phyloP scores from a whole-genome alignment of 1,139 yeast species.

The Kurtzmaniella quercitrusa region DNA sequence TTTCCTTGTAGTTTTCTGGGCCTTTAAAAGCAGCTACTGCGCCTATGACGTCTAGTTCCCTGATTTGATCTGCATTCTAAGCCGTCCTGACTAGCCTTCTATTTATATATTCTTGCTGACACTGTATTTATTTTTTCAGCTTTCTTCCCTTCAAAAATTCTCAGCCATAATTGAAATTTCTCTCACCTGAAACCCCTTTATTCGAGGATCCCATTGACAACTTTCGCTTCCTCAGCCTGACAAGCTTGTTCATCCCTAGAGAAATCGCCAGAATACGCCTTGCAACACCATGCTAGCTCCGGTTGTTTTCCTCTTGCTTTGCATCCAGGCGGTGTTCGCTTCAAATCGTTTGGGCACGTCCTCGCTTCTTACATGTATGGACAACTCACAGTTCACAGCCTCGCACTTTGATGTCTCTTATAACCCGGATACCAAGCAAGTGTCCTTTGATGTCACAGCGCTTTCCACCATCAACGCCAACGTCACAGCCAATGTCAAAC shows the following conservation, averaged over 20 bases:
- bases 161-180: background rate
- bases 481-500: conserved; percentile 59
- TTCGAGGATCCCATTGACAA: background rate
- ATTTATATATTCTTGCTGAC: background rate
- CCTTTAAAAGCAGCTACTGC: no score
- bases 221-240: background rate
- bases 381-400: conserved; percentile 81
- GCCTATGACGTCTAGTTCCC: background rate
- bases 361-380: conserved; percentile 93
- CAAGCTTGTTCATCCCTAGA: background rate
- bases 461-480: conserved; percentile 75
- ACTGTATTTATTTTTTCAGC: background rate
- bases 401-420: conserved; percentile 75
- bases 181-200: background rate
- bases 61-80: background rate
- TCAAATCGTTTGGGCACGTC: conserved; percentile 43
- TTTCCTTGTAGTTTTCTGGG: no score
- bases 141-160: no score
- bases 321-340: conserved; percentile 16
- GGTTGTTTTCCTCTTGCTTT: conserved; percentile 6
- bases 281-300: background rate
- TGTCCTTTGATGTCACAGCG: conserved; percentile 68
- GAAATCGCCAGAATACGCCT: background rate
- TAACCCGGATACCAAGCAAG: conserved; percentile 60
- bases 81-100: background rate